phyloP scores from a whole-genome alignment of 768 basidiomycete genomes.

The Panus rudis region DNA sequence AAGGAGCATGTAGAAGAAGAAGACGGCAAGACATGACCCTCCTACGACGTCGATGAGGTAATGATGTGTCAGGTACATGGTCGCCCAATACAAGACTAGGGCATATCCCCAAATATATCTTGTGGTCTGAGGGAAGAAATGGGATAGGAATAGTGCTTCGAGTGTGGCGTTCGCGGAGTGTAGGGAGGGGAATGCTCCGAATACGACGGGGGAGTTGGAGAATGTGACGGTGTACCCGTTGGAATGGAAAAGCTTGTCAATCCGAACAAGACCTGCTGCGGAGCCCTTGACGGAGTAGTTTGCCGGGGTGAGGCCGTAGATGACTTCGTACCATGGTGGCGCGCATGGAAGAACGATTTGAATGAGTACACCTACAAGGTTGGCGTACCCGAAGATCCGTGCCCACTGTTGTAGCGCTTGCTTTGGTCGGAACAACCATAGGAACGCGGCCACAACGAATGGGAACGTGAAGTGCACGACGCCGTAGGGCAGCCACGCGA shows the following conservation, averaged over 20 bases:
- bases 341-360: slow-evolving; percentile 91
- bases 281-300: slow-evolving; percentile 90
- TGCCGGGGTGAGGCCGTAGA: slow-evolving; percentile 93
- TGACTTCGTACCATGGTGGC: slow-evolving; percentile 96
- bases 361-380: slow-evolving; percentile 76
- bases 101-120: slow-evolving; percentile 77
- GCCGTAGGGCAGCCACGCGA: slow-evolving; percentile 98
- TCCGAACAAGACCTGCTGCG: slow-evolving; percentile 86
- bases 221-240: slow-evolving; percentile 75
- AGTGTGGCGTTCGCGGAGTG: slow-evolving; percentile 89
- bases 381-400: slow-evolving; percentile 88
- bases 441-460: slow-evolving; percentile 74
- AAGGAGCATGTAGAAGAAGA: slow-evolving; percentile 83
- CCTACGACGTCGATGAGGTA: slow-evolving; percentile 97
- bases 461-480: slow-evolving; percentile 85
- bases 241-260: slow-evolving; percentile 79
- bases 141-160: slow-evolving; percentile 86
- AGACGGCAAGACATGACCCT: slow-evolving; percentile 84
- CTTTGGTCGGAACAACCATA: slow-evolving; percentile 87
- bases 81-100: slow-evolving; percentile 89
- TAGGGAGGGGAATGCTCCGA: slow-evolving; percentile 94
- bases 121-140: slow-evolving; percentile 73
- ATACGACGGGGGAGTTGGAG: slow-evolving; percentile 84
- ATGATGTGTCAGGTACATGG: slow-evolving; percentile 98
- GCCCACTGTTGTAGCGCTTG: slow-evolving; percentile 80